Percentiles rank a stretch among this genome's conserved stretches.
phyloP scores from a whole-genome alignment of 306 rosid species.

The Dryas octopetala region DNA sequence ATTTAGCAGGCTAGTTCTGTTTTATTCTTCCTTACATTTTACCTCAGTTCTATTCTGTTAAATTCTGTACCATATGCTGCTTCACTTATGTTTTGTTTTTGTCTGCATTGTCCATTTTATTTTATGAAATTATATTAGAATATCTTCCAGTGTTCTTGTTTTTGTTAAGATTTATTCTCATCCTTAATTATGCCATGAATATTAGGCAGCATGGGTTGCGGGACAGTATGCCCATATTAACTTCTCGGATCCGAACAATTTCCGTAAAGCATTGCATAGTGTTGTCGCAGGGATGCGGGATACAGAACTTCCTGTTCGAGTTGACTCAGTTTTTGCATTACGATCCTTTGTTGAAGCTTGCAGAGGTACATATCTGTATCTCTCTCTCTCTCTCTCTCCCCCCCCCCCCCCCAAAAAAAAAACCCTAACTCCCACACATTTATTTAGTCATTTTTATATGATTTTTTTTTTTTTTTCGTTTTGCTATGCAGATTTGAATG shows the following conservation, averaged over 20 bases:
- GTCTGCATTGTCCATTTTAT: background rate
- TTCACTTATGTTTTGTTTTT: background rate
- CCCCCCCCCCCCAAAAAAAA: no score
- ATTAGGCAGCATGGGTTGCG: slow-evolving; percentile 97
- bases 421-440: background rate
- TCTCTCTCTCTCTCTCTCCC: background rate
- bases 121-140: background rate
- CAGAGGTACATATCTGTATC: slow-evolving; percentile 46
- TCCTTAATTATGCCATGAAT: slow-evolving; percentile 21
- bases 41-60: background rate
- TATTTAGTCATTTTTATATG: background rate
- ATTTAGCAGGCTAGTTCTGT: background rate
- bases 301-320: slow-evolving; percentile 92
- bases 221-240: slow-evolving; percentile 89
- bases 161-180: background rate
- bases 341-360: slow-evolving; percentile 96
- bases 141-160: background rate
- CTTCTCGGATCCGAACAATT: slow-evolving; percentile 84
- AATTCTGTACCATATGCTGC: background rate
- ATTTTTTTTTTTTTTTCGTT: background rate
- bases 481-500: slow-evolving; percentile 71
- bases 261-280: slow-evolving; percentile 81
- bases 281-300: slow-evolving; percentile 90
- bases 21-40: background rate
- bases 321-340: slow-evolving; percentile 93